Conservation (phyloP, 345 rosid species). For the Melastoma malabathricum region DNA sequence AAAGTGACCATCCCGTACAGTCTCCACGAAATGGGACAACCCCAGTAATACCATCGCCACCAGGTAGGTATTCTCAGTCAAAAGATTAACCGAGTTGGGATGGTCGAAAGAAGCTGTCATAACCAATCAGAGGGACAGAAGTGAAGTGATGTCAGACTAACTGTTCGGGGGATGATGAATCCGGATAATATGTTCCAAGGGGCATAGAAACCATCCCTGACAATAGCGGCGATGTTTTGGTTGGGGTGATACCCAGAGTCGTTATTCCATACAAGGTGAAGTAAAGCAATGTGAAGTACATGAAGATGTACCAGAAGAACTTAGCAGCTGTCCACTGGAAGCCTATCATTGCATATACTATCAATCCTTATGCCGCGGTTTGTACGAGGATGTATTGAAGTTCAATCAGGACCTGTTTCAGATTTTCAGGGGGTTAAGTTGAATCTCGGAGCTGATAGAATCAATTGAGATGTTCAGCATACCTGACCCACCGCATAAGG, state of each 20-base stretch:
- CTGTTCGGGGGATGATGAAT: conserved; percentile 22
- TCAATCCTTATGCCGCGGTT: conserved; percentile 10
- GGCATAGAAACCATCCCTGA: conserved; percentile 18
- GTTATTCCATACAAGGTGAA: conserved; percentile 38
- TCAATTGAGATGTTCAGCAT: not conserved
- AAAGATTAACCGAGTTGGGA: not conserved
- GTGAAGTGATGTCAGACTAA: conserved; percentile 3
- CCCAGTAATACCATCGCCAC: conserved; percentile 40
- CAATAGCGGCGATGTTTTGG: conserved; percentile 21
- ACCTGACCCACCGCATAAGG: conserved; percentile 67
- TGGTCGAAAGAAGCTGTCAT: too few species aligned
- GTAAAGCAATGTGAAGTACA: conserved; percentile 34
- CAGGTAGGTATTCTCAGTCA: conserved; percentile 26
- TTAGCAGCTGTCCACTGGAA: conserved; percentile 24
- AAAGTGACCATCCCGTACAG: conserved; percentile 24
- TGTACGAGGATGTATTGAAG: conserved; percentile 27
- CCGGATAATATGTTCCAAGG: conserved; percentile 36
- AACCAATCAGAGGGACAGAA: too few species aligned
- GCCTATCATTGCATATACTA: conserved; percentile 30
- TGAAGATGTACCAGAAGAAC: conserved; percentile 33
- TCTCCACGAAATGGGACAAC: conserved; percentile 23
- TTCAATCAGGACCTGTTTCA: conserved; percentile 26
- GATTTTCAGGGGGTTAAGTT: too few species aligned
- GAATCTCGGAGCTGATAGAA: too few species aligned
- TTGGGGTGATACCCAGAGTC: conserved; percentile 25